Evolutionary conservation across 2,329 filamentous ascomycete genomes (phyloP), one percentile per base, ranked within the genome.

Genomic region (Calonectria ilicicola): DNA sequence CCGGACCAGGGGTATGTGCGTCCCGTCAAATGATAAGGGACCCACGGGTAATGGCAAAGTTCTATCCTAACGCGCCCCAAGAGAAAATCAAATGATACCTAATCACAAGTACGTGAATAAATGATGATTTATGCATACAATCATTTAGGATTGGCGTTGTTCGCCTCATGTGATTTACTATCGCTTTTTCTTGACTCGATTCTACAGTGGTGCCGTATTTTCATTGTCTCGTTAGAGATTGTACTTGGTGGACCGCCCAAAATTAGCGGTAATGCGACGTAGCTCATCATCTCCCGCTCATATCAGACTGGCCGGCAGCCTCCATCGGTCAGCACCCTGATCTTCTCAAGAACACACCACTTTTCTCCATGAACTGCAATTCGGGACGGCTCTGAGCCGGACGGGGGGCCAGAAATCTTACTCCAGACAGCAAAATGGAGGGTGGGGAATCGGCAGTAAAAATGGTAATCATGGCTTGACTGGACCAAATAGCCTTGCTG

Each of bases 301-400:
- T 56, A 58, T 56, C 42, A 66, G 14, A 15, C 35, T 65, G n/a
- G 35, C 32, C 67, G 70, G 70, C 35, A 70, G 63, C 63, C 23
- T 70, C 70, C 66, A 70, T 64, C 62, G 35, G 66, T 65, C 49
- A 69, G 56, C 53, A 67, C 75, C 51, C 75, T 58, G 62, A 73
- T 72, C 27, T 63, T 56, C 67, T 44, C 49, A 72, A 72, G 40
- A 70, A 53, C 75, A 77, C 71, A 77, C 75, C 75, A 77, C 75
- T 75, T 75, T 76, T 19, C 58, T 44, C 23, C 21, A 65, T 64
- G 46, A 67, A 51, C 63, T 38, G 38, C 60, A 49, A 21, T 51
- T 67, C 69, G 69, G 75, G 58, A 79, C 32, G 72, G 65, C 72
- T 65, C 66, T 65, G 69, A 72, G 67, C 76, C 76, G 72, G 65